phyloP scores from a whole-genome alignment of 2,329 filamentous ascomycete genomes.

The Mollisiaceae sp. region DNA sequence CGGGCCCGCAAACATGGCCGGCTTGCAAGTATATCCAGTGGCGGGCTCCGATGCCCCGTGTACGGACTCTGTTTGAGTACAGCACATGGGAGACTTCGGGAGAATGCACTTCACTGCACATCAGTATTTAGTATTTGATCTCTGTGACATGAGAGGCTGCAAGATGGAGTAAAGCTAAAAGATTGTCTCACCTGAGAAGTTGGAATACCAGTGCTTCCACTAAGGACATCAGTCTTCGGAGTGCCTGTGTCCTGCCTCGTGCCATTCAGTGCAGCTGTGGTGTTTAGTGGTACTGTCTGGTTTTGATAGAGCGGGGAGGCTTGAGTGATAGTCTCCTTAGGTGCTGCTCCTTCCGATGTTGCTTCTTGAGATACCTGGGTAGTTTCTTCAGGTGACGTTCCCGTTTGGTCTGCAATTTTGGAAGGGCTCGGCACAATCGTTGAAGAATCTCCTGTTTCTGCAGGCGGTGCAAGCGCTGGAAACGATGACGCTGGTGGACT shows the following conservation, averaged over 20 bases:
- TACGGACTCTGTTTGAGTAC: slow-evolving; percentile 9
- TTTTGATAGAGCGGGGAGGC: neutral
- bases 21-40: neutral
- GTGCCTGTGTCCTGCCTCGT: neutral
- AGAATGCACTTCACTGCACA: neutral
- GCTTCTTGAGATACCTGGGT: neutral
- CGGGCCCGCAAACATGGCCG: neutral
- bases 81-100: neutral
- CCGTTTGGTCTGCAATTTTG: neutral
- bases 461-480: neutral
- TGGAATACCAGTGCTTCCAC: neutral
- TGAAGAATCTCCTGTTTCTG: neutral
- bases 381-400: neutral
- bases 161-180: no score
- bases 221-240: neutral
- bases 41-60: neutral
- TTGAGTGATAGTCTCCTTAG: neutral
- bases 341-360: no score
- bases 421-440: neutral
- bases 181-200: neutral
- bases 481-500: neutral
- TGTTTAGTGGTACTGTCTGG: neutral
- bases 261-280: neutral
- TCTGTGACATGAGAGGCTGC: no score
- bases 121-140: neutral